Conservation (phyloP, 148 eudicot species). For the Vaccinium darrowii region DNA sequence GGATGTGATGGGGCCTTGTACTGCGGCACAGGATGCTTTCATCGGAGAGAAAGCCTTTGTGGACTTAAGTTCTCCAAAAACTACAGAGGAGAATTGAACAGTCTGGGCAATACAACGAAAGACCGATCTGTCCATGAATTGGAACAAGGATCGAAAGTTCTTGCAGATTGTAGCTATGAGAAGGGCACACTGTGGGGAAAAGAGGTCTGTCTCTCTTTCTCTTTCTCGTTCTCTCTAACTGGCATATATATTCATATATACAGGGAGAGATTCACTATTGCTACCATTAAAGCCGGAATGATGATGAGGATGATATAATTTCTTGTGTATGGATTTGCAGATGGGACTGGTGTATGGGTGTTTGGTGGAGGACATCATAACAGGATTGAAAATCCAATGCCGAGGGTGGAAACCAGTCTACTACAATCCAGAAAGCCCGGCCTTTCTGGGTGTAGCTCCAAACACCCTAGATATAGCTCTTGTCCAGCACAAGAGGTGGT, state of each 20-base stretch:
- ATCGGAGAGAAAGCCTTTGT: conserved; percentile 40
- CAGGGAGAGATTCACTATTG: not conserved
- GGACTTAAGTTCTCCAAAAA: conserved; percentile 30
- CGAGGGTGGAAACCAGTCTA: conserved; percentile 47
- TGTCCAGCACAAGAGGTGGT: conserved; percentile 46
- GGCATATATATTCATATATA: not conserved
- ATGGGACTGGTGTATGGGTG: conserved; percentile 49
- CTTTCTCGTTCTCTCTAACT: no score
- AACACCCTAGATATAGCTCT: conserved; percentile 31
- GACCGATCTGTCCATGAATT: conserved; percentile 24
- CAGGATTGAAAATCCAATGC: conserved; percentile 44
- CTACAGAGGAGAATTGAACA: conserved; percentile 15
- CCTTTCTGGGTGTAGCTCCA: conserved; percentile 40
- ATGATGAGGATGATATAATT: not conserved
- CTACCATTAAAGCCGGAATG: not conserved
- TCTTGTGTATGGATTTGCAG: conserved; percentile 23
- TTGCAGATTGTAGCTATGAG: conserved; percentile 49
- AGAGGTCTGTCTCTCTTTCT: conserved; percentile 28
- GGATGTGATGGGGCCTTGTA: conserved; percentile 36
- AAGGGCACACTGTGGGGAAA: conserved; percentile 46
- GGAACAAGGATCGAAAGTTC: conserved; percentile 37
- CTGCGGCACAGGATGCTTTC: conserved; percentile 51
- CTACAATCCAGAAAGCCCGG: conserved; percentile 31
- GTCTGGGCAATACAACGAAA: not conserved
- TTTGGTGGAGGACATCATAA: conserved; percentile 41